Conservation (phyloP, 2,329 filamentous ascomycete genomes). For the Trichophyton schoenleinii region DNA sequence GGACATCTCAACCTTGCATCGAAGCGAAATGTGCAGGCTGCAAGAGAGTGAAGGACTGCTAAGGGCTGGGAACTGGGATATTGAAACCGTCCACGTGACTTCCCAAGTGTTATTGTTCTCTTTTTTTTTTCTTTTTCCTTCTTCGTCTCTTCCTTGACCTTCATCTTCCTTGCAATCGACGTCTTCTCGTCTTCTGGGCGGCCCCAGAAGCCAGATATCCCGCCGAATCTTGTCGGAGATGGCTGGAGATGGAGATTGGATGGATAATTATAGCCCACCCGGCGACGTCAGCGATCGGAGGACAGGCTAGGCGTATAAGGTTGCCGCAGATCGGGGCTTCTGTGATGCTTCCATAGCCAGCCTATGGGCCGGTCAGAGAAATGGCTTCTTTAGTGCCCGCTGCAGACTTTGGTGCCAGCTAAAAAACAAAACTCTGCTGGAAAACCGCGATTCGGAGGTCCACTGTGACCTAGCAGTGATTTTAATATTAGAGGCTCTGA, state of each 20-base stretch:
- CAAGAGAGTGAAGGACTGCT: not conserved
- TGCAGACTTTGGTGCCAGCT: not conserved
- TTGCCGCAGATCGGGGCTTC: not conserved
- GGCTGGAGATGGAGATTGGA: not conserved
- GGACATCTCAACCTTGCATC: not conserved
- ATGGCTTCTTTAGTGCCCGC: not conserved
- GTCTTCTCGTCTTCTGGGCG: not conserved
- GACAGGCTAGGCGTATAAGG: not conserved
- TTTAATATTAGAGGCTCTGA: slow-evolving; percentile 2
- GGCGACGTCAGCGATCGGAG: not conserved
- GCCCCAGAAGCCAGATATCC: slow-evolving; percentile 1
- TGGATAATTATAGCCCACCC: slow-evolving; percentile 2
- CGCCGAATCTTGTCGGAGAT: slow-evolving; percentile 1
- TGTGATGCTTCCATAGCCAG: not conserved
- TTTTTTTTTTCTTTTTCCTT: not conserved
- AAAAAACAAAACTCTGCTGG: not conserved
- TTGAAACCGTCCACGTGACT: not conserved
- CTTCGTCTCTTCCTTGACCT: not conserved
- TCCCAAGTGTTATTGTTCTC: not conserved
- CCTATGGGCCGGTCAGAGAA: not conserved
- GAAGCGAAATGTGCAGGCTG: not conserved
- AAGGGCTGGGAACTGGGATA: not conserved
- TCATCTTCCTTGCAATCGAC: not conserved
- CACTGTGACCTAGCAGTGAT: not conserved
- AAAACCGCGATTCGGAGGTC: not conserved